Evolutionary conservation across 2,329 filamentous ascomycete genomes (phyloP), one percentile per base, ranked within the genome.

Genomic region (Ophiostoma sp.): DNA sequence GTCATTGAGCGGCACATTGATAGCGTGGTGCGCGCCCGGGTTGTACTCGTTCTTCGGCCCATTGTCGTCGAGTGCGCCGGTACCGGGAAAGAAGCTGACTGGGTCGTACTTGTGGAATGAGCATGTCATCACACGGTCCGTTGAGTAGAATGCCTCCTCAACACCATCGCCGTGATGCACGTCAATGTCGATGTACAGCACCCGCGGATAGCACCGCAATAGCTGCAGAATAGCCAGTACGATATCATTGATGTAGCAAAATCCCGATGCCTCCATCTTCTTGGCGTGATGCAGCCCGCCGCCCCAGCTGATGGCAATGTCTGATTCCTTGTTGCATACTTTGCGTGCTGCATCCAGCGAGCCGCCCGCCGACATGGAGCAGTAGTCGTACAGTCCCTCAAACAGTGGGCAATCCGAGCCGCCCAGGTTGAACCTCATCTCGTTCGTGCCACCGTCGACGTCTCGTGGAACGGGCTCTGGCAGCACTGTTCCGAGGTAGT

Each of bases 231-330:
- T 95, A 47, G 91, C 92, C 64, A 99, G 85, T 69, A 98, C 95
- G 74, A 98, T 98, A 78, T 99, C 95, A 78, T 99, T 99, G 80
- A 98, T 93, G 80, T 99, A 99, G 81, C 95, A 99, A 79, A 99
- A 99, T 0, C 95, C 95, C 14, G 90, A 94, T 0, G 95, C 94
- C 79, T 97, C 93, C 67, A 89, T 87, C 76, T 94, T 95, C 79
- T 98, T 97, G 63, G 95, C 95, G 76, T 99, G 95, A 78, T 99
- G 95, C 42, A 99, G 85, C 11, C 95, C 95, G 47, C 95, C 95
- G 18, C 93, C 95, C 95, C 95, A 99, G 74, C 96, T 96, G 75
- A 99, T 93, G 68, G 95, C 95, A 76, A 99, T 97, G 75, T 98
- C 92, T 42, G 93, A 92, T 79, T 97, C 91, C 64, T 88, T 84